These are phyloP conservation scores for Rhizopogon salebrosus DNA, from an alignment of 768 basidiomycete species.

Conservation along the genomic window DNA sequence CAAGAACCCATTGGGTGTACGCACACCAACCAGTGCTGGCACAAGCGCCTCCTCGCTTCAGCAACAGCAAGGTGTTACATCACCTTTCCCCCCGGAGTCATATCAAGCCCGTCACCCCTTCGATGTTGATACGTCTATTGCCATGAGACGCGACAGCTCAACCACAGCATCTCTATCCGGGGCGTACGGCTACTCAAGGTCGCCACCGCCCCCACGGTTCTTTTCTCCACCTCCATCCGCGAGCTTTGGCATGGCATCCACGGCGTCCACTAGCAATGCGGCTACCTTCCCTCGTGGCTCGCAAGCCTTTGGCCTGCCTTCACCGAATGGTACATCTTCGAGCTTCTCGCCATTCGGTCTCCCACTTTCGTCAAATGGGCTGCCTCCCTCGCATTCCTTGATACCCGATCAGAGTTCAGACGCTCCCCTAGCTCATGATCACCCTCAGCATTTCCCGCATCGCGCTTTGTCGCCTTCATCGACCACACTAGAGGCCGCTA, in stretches of 20 bases:
- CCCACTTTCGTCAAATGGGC: constrained; percentile 24
- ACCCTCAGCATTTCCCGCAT: constrained; percentile 33
- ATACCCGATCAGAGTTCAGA: constrained; percentile 33
- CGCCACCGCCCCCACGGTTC: constrained; percentile 28
- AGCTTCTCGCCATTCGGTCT: constrained; percentile 28
- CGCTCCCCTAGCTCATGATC: constrained; percentile 26
- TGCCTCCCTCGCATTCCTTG: constrained; percentile 27
- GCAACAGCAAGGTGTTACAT: constrained; percentile 20
- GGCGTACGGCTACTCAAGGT: constrained; percentile 27
- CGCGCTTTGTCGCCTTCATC: constrained; percentile 33
- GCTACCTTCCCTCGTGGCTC: constrained; percentile 24
- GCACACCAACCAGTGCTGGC: constrained; percentile 63
- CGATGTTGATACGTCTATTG: constrained; percentile 18
- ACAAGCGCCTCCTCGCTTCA: constrained; percentile 19
- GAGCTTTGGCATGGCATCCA: constrained; percentile 22
- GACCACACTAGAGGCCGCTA: constrained; percentile 34
- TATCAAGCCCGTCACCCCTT: constrained; percentile 27
- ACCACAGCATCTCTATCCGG: constrained; percentile 18
- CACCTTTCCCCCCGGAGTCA: constrained; percentile 23
- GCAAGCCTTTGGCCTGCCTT: constrained; percentile 27
- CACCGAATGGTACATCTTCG: constrained; percentile 14
- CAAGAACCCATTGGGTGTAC: constrained; percentile 95
- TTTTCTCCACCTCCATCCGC: constrained; percentile 28
- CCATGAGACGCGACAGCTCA: constrained; percentile 20
- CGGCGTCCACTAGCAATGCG: constrained; percentile 20